Evolutionary conservation across 495 filamentous ascomycete species (phyloP).

Genomic region (Emericellopsis terricola): DNA sequence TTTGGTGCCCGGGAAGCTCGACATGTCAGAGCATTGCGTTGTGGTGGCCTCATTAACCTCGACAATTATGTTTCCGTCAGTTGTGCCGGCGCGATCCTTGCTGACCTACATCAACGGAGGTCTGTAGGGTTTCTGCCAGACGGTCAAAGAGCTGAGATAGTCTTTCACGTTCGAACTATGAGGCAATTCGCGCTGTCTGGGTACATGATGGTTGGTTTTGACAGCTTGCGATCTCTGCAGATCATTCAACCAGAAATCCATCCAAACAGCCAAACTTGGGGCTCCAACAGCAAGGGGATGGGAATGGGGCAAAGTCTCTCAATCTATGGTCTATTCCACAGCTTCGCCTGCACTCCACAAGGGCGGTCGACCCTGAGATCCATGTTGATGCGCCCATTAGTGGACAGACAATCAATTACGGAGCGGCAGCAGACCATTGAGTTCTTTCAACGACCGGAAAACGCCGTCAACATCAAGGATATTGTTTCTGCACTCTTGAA

Average conservation of each 20-base stretch:
- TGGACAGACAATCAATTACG: conserved; percentile 46
- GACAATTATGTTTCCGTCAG: conserved; percentile 48
- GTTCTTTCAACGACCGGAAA: conserved; percentile 53
- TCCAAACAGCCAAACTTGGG: conserved; percentile 70
- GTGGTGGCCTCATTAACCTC: conserved; percentile 59
- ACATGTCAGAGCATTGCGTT: conserved; percentile 43
- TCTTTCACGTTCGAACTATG: conserved; percentile 43
- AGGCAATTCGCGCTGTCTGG: conserved; percentile 64
- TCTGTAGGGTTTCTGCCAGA: conserved; percentile 38
- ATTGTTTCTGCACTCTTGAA: conserved; percentile 48
- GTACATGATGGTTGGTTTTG: conserved; percentile 71
- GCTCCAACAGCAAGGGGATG: conserved; percentile 44
- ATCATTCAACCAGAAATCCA: conserved; percentile 73
- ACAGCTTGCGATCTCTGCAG: conserved; percentile 68
- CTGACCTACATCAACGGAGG: conserved; percentile 56
- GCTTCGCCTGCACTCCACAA: conserved; percentile 64
- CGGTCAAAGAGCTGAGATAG: conserved; percentile 23
- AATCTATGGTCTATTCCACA: conserved; percentile 65
- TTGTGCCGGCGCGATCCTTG: conserved; percentile 72
- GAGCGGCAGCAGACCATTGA: conserved; percentile 55
- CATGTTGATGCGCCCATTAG: conserved; percentile 69
- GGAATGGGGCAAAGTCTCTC: conserved; percentile 81
- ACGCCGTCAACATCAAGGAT: conserved; percentile 32
- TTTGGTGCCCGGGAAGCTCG: no score
- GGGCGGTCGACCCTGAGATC: conserved; percentile 61